These are phyloP conservation scores for Claviceps sp. DNA, from an alignment of 2,329 filamentous ascomycete species.

Conservation along the genomic window DNA sequence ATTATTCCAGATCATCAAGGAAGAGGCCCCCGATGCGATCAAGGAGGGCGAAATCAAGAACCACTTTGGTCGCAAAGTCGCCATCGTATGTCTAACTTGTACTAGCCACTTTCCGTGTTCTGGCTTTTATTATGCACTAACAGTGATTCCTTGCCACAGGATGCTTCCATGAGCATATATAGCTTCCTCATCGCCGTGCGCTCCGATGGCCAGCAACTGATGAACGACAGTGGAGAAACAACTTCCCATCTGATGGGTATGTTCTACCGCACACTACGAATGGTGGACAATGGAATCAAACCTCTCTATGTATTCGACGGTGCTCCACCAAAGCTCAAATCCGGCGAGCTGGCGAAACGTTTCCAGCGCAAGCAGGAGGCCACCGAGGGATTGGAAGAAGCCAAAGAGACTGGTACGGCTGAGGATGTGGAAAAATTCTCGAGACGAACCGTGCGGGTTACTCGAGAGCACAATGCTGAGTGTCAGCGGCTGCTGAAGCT, in stretches of 20 bases:
- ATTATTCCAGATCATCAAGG: constrained; percentile 70
- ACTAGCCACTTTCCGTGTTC: background rate
- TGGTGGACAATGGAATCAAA: constrained; percentile 98
- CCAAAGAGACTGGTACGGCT: constrained; percentile 91
- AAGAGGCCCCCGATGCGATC: constrained; percentile 88
- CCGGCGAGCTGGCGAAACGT: constrained; percentile 88
- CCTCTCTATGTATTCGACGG: constrained; percentile 97
- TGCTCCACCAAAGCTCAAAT: constrained; percentile 92
- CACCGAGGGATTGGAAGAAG: constrained; percentile 79
- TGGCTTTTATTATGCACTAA: background rate
- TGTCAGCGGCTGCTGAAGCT: constrained; percentile 82
- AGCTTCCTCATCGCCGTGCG: constrained; percentile 96
- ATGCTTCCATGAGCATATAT: constrained; percentile 90
- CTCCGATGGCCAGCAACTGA: constrained; percentile 91
- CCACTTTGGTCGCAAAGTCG: constrained; percentile 95
- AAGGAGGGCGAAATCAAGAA: constrained; percentile 98
- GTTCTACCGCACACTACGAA: constrained; percentile 96
- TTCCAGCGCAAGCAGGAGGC: constrained; percentile 92
- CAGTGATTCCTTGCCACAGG: constrained; percentile 11
- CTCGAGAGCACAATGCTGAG: constrained; percentile 91
- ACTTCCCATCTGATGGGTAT: constrained; percentile 98
- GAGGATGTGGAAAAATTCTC: constrained; percentile 98
- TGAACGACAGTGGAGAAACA: constrained; percentile 87
- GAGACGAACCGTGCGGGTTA: constrained; percentile 80
- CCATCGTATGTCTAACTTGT: constrained; percentile 55